Evolutionary conservation across 2,329 filamentous ascomycete species (phyloP), one percentile per base, ranked within the genome.

Genomic region (Talaromyces pinophilus): DNA sequence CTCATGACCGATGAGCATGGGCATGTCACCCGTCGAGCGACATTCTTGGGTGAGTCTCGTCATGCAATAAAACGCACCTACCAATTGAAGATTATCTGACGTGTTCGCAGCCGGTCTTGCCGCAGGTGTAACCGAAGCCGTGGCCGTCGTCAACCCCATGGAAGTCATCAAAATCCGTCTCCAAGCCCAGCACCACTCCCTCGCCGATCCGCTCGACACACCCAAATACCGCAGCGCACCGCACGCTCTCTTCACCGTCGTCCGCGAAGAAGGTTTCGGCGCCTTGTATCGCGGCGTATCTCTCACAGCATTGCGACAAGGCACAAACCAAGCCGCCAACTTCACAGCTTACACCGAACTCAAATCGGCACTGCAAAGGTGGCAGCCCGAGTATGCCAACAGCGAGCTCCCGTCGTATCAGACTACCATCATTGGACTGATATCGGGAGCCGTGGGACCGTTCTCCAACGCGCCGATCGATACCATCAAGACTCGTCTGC

Each of bases 151-250:
- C 65, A 97, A 93, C 35, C 95, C 95, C 5, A 99, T 99, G 95
- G 95, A 99, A 83, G 95, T 99, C 69, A 88, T 99, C 81, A 99
- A 99, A 87, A 99, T 99, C 77, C 91, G 95, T 59, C 87, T 99
- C 72, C 95, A 99, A 85, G 94, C 94, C 4, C 95, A 99, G 82
- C 92, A 97, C 83, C 95, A 99, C 87, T 92, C 88, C 77, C 95
- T 99, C 90, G 93, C 95, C 59, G 95, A 99, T 77, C 95, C 95
- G 5, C 89, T 98, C 71, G 95, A 98, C 78, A 80, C 97, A 8
- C 95, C 95, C 70, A 98, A 98, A 83, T 98, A 98, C 84, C 92
- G 94, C 77, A 97, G 96, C 80, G 94, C 94, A 30, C 93, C 93
- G 1, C 88, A 90, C 73, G 88, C 88, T 11, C 82, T 87, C 19